Percentiles rank a stretch among this genome's conserved stretches.
Conservation (phyloP, 2,329 filamentous ascomycete species). For the Fusarium sp. region DNA sequence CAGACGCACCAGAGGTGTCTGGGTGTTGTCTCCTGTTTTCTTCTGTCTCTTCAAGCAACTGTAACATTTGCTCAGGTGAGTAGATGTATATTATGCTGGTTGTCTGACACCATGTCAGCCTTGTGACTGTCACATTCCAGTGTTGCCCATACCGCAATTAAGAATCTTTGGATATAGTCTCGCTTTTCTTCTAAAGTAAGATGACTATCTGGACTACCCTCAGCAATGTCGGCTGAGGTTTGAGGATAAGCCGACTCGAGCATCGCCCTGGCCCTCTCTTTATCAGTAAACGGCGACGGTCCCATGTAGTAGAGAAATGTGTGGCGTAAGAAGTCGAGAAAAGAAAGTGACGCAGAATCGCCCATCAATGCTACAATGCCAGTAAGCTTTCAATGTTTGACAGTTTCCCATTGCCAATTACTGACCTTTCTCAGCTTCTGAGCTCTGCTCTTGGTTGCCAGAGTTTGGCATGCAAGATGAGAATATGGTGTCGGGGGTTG, state of each 20-base stretch:
- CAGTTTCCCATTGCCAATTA: no score
- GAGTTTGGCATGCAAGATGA: background rate
- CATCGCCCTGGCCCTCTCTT: background rate
- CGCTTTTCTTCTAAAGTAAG: background rate
- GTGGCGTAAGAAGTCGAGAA: background rate
- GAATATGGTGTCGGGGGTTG: background rate
- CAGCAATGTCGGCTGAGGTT: background rate
- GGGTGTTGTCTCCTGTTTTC: background rate
- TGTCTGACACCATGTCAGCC: rapidly evolving
- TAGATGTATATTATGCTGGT: background rate
- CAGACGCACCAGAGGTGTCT: rapidly evolving
- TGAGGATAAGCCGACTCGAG: background rate
- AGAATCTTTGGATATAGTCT: background rate
- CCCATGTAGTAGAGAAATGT: background rate
- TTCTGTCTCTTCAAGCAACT: background rate
- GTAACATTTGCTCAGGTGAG: background rate
- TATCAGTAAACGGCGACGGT: background rate
- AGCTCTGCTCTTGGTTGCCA: background rate
- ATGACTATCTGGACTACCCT: background rate
- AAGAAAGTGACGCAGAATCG: background rate
- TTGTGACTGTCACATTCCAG: rapidly evolving
- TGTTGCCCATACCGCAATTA: background rate
- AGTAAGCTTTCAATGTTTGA: background rate
- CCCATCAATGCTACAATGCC: background rate
- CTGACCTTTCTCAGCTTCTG: background rate